A percentile compares a stretch with the other conserved stretches of the same genome.
Evolutionary conservation across 257 asterid species (phyloP).

Genomic region (Capsicum pubescens): DNA sequence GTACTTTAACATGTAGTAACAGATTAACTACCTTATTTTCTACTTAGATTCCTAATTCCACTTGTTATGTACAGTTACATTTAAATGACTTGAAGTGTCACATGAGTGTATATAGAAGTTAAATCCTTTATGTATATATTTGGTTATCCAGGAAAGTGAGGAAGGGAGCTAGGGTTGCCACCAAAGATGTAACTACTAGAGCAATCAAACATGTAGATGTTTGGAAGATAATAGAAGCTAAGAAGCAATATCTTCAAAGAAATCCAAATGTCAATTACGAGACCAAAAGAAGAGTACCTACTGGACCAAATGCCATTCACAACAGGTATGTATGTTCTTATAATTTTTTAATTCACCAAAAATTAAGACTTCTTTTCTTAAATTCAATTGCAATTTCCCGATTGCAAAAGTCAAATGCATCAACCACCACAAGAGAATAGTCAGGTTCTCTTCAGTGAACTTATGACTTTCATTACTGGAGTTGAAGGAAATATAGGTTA

Average conservation of each 20-base stretch:
- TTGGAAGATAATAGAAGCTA: conserved; percentile 36
- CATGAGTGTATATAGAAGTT: background rate
- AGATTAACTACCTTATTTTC: background rate
- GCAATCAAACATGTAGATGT: conserved; percentile 35
- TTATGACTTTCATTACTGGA: too few relatives aligned
- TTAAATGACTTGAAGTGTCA: background rate
- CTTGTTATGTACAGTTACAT: background rate
- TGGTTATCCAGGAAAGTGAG: background rate
- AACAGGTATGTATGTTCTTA: background rate
- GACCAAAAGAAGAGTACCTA: conserved; percentile 81
- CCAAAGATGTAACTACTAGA: background rate
- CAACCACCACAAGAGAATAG: too few relatives aligned
- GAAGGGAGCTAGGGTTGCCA: background rate
- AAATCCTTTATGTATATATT: background rate
- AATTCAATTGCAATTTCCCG: too few relatives aligned
- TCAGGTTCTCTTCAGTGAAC: too few relatives aligned
- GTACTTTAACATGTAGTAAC: background rate
- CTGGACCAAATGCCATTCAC: conserved; percentile 80
- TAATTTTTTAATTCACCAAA: too few relatives aligned
- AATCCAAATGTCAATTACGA: conserved; percentile 45
- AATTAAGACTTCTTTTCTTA: too few relatives aligned
- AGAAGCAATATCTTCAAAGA: conserved; percentile 39
- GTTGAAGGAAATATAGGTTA: too few relatives aligned
- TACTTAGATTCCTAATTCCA: background rate
- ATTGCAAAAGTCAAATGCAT: too few relatives aligned